Base-by-base conservation (phyloP, 2,329 filamentous ascomycete genomes). In the Aspergillus sclerotialis region DNA sequence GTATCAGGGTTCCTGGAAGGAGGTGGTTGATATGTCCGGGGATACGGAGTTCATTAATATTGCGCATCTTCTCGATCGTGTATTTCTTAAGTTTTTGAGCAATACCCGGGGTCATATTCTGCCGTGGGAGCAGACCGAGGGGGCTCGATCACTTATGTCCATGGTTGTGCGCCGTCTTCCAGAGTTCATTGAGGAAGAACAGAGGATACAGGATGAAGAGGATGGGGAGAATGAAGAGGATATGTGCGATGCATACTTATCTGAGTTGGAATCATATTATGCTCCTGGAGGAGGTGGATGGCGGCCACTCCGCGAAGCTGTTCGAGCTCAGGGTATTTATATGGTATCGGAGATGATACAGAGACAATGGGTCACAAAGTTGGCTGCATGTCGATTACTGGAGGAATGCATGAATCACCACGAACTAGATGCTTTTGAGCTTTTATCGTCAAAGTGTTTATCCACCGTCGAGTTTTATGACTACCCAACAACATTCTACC, bases 221-320 rank as follows among this genome's bases (percentile, higher is more conserved):
- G 54, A 58, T 3, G 48, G 52, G n/a, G 47, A 58, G 25, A 45
- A 47, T 4, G 56, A 60, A 12, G 49, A 56, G 25, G 53, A 66
- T 43, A 62, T 64, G 55, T 63, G 57, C 19, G 54, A 62, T 48
- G 53, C 51, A 32, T 62, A 65, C 36, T 63, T 64, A 39, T 64
- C 61, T 5, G 60, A 66, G 37, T 37, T 66, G 32, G 62, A 66
- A 38, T 43, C 49, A 18, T 53, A 54, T 31, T 66, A 64, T 45
- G 54, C 60, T 2, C 52, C 54, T 9, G 39, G 44, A 28, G 50
- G 52, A 15, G 40, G 40, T 37, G 61, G 61, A 13, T 66, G 63
- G 63, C 53, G 46, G 32, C 63, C 63, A 26, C 48, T 66, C 11
- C 61, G 60, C 15, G 56, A 62, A 39, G 58, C 61, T 33, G 60